phyloP scores from a whole-genome alignment of 1,139 yeast genomes.

The Pichia sp. region DNA sequence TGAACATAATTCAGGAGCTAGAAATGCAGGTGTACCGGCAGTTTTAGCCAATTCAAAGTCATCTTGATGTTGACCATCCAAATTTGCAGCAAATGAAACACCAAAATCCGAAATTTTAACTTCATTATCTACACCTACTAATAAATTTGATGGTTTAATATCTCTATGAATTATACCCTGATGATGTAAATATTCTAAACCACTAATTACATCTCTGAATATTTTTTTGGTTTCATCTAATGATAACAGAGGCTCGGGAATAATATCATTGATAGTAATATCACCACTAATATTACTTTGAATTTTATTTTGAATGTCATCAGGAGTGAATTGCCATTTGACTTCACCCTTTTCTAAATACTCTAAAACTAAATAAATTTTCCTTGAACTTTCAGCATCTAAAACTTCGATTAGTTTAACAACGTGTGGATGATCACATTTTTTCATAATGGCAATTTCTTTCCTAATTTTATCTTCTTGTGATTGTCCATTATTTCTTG shows the following conservation, averaged over 20 bases:
- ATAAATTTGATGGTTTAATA: conserved; percentile 90
- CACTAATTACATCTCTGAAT: conserved; percentile 81
- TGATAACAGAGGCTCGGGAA: conserved; percentile 51
- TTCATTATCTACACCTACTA: conserved; percentile 61
- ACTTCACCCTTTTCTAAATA: conserved; percentile 91
- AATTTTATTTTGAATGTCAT: conserved; percentile 8
- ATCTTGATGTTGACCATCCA: conserved; percentile 54
- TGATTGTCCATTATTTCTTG: conserved; percentile 30
- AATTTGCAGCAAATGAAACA: conserved; percentile 72
- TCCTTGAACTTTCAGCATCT: conserved; percentile 77
- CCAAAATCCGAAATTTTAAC: conserved; percentile 97
- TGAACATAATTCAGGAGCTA: conserved; percentile 70
- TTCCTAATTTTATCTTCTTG: conserved; percentile 73
- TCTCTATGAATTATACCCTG: conserved; percentile 96
- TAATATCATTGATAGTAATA: conserved; percentile 5
- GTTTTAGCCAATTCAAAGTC: conserved; percentile 85
- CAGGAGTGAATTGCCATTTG: conserved; percentile 56
- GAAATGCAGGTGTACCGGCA: conserved; percentile 86
- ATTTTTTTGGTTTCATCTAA: conserved; percentile 62
- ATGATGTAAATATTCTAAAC: conserved; percentile 85
- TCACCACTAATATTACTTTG: conserved; percentile 9
- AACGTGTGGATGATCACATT: conserved; percentile 85
- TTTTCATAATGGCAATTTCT: conserved; percentile 95
- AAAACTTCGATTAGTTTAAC: conserved; percentile 82
- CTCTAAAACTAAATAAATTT: conserved; percentile 86